A percentile compares a stretch with the other conserved stretches of the same genome.
Conservation (phyloP, 2,329 filamentous ascomycete genomes). For the Magnaporthiopsis poae region DNA sequence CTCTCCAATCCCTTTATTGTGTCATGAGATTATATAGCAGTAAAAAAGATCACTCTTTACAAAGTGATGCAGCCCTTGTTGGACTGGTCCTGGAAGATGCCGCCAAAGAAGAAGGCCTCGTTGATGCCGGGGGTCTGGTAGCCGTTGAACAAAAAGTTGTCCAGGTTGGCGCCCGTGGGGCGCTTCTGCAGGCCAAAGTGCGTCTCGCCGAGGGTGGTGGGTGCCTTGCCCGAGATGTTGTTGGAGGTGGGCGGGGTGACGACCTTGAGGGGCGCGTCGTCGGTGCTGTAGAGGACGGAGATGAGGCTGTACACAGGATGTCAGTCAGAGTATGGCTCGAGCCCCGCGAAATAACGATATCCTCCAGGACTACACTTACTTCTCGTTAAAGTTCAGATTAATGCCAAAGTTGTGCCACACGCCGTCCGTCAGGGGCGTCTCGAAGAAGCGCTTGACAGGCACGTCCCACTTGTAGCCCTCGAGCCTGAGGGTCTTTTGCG, state of each 20-base stretch:
- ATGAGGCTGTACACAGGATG: neutral
- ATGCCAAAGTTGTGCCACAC: conserved; percentile 3
- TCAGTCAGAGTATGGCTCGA: too few species aligned
- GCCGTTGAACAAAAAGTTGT: neutral
- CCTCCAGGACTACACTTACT: neutral
- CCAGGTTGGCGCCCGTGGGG: neutral
- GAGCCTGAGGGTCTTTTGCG: neutral
- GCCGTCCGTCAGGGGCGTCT: neutral
- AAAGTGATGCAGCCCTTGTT: neutral
- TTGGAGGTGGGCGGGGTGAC: neutral
- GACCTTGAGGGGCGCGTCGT: conserved; percentile 1
- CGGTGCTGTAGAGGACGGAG: neutral
- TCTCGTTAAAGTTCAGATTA: neutral
- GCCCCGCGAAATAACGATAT: too few species aligned
- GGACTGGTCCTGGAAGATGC: conserved; percentile 1
- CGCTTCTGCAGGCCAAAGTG: conserved; percentile 5
- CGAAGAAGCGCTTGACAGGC: neutral
- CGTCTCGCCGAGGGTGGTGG: conserved; percentile 3
- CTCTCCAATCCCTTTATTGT: too few species aligned
- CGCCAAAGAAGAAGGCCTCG: conserved; percentile 1
- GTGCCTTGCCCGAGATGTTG: conserved; percentile 2
- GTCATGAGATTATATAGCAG: too few species aligned
- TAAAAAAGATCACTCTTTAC: neutral
- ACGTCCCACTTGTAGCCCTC: conserved; percentile 2
- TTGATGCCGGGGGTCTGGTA: neutral